Base-by-base conservation (phyloP, 345 rosid genomes). In the Sisymbrium irio region DNA sequence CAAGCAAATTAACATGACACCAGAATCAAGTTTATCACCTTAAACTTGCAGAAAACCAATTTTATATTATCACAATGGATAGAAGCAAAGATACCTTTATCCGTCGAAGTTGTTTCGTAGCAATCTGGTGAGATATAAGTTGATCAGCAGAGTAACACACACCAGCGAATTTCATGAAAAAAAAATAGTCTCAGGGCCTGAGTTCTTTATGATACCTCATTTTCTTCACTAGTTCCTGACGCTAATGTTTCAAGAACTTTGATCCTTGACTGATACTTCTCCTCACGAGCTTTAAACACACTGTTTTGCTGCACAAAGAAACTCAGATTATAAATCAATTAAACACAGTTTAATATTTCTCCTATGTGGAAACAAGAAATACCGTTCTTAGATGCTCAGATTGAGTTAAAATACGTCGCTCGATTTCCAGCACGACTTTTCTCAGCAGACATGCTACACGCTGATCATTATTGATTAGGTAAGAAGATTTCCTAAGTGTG, bases 361-460 rank as follows among this genome's bases (percentile, higher is more conserved):
- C 20, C n/a, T 30, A 12, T 14, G 0, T 17, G 37, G 6, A 56
- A 27, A 53, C 45, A 36, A 51, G 7, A 62, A 53, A 76, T 85
- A 94, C 98, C 67, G 90, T 94, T 91, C 93, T 83, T 65, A 94
- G 71, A 74, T 91, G 97, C 41, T 91, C 97, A 61, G 97, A 89
- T 80, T 94, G 98, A 62, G 98, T 94, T 59, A 97, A 89, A 75
- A 94, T 86, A 3, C 98, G 95, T n/a, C 96, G 82, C 82, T 87
- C 96, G 62, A 94, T 91, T 86, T 94, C 97, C 83, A 76, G 95
- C 62, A 91, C 92, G 18, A 87, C 95, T 81, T 88, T 91, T 66
- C 92, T 85, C 67, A 94, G 54, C 12, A 94, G 86, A 71, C 85
- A 85, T 8, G 89, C 95, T 22, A 86, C 95, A 74, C 91, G 93